phyloP scores from a whole-genome alignment of 1,284 basidiomycete genomes.

The Agaricales sp. region DNA sequence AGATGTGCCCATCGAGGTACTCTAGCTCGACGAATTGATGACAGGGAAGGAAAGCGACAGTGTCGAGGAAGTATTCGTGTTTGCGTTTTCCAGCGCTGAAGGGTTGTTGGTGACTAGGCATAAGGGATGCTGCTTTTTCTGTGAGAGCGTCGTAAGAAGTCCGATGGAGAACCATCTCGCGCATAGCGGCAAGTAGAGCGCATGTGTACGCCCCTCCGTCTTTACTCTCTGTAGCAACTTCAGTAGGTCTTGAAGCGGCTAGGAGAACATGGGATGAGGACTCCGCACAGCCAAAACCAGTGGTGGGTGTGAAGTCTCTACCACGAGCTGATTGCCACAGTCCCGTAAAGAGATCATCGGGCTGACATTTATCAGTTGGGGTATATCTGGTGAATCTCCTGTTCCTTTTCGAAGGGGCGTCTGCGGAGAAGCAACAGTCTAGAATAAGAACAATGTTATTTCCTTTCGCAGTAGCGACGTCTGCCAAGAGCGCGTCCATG shows the following conservation, averaged over 20 bases:
- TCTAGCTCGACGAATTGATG: slow-evolving; percentile 33
- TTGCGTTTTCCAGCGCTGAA: slow-evolving; percentile 38
- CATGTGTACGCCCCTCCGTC: slow-evolving; percentile 51
- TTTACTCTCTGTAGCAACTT: slow-evolving; percentile 46
- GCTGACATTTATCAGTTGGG: slow-evolving; percentile 34
- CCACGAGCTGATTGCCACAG: slow-evolving; percentile 39
- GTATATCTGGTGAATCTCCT: slow-evolving; percentile 44
- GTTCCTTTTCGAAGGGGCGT: slow-evolving; percentile 24
- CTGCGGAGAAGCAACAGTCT: slow-evolving; percentile 51
- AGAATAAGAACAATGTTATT: slow-evolving; percentile 58
- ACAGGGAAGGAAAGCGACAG: slow-evolving; percentile 41
- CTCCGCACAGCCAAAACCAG: slow-evolving; percentile 37
- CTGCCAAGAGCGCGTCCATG: slow-evolving; percentile 43
- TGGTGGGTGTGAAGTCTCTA: slow-evolving; percentile 22
- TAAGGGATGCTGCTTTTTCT: slow-evolving; percentile 25
- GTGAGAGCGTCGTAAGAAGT: slow-evolving; percentile 40
- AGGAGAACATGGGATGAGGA: slow-evolving; percentile 39
- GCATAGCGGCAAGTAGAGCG: slow-evolving; percentile 35
- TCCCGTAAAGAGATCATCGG: slow-evolving; percentile 40
- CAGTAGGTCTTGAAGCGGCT: slow-evolving; percentile 40
- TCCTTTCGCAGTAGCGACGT: slow-evolving; percentile 45
- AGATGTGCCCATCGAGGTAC: slow-evolving; percentile 24
- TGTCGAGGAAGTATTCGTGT: slow-evolving; percentile 42
- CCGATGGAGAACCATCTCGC: slow-evolving; percentile 36
- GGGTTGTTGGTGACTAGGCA: slow-evolving; percentile 32